A percentile compares a stretch with the other conserved stretches of the same genome.
These are phyloP conservation scores for Exophiala phaeomuriformis DNA, from an alignment of 2,329 filamentous ascomycete genomes.

Conservation along the genomic window DNA sequence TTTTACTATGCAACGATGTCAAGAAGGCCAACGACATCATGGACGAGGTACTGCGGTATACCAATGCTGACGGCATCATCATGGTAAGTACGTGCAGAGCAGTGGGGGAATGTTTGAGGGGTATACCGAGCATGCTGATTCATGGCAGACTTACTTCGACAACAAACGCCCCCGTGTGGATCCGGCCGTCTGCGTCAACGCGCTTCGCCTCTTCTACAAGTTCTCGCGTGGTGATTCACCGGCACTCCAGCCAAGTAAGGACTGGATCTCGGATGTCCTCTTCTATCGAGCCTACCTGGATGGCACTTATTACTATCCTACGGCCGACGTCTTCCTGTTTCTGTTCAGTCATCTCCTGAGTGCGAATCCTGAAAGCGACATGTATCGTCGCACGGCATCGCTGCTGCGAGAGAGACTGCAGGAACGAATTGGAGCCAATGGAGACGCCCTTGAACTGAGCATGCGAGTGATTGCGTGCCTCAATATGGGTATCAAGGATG, in stretches of 20 bases:
- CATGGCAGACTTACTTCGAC: slow-evolving; percentile 7
- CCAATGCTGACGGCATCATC: slow-evolving; percentile 3
- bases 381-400: slow-evolving; percentile 3
- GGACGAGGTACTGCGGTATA: slow-evolving; percentile 1
- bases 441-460: slow-evolving; percentile 3
- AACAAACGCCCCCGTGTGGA: slow-evolving; percentile 8
- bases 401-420: slow-evolving; percentile 5
- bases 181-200: slow-evolving; percentile 6
- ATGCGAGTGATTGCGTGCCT: slow-evolving; percentile 7
- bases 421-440: slow-evolving; percentile 4
- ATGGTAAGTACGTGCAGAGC: neutral
- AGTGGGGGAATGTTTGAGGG: neutral
- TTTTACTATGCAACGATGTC: slow-evolving; percentile 2
- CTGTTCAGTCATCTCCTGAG: slow-evolving; percentile 6
- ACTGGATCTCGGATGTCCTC: slow-evolving; percentile 9
- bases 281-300: slow-evolving; percentile 10
- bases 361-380: slow-evolving; percentile 6
- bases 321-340: slow-evolving; percentile 6
- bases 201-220: slow-evolving; percentile 9
- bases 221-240: slow-evolving; percentile 1
- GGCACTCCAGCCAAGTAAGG: slow-evolving; percentile 4
- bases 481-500: slow-evolving; percentile 6
- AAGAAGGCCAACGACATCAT: slow-evolving; percentile 3
- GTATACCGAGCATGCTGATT: neutral
- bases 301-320: slow-evolving; percentile 9